Evolutionary conservation across 2,329 filamentous ascomycete species (phyloP), one percentile per base, ranked within the genome.

Genomic region (Aspergillus aculeatus): DNA sequence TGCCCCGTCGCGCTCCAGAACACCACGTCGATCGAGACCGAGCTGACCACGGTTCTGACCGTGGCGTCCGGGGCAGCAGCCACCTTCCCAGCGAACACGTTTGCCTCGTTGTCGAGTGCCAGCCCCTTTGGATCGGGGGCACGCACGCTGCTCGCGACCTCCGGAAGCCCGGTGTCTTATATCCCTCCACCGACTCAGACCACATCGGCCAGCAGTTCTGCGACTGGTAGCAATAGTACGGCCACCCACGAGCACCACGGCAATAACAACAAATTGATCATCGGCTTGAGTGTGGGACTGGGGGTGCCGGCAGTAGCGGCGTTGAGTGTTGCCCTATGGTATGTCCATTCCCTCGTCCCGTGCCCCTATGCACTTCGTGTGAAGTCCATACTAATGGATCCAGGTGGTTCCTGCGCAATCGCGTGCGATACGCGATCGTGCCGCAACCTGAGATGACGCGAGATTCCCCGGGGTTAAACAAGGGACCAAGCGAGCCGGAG

Each of bases 251-350:
- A 44, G 7, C 12, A 21, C 12, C 21, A 29, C 14, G 9, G 10
- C 4, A 56, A 56, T 9, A 35, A 52, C 16, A 26, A 51, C 19
- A 51, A 51, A 7, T 21, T 59, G 21, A 59, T 59, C 5, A 56
- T 59, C 21, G 57, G 57, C 3, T 23, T 59, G 12, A 59, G 57
- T 48, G 57, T 59, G 4, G 57, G 57, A 31, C 26, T 59, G 24
- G 57, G 57, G 11, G 35, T 52, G 9, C 57, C 52, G 5, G 47
- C 24, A 14, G 3, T 59, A 4, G 26, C 47, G 4, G 52, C 12
- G 14, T 14, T 56, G 4, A 48, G n/a, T 26, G 32, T 32, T 24
- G 57, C 32, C 7, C 9, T 56, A 7, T 35, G 52, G 57, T 59
- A 21, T 21, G 54, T 56, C 41, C 19, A 51, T 35, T 14, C 32